These are phyloP conservation scores for Pulicaria dysenterica DNA, from an alignment of 129 eudicot genomes.

Conservation along the genomic window DNA sequence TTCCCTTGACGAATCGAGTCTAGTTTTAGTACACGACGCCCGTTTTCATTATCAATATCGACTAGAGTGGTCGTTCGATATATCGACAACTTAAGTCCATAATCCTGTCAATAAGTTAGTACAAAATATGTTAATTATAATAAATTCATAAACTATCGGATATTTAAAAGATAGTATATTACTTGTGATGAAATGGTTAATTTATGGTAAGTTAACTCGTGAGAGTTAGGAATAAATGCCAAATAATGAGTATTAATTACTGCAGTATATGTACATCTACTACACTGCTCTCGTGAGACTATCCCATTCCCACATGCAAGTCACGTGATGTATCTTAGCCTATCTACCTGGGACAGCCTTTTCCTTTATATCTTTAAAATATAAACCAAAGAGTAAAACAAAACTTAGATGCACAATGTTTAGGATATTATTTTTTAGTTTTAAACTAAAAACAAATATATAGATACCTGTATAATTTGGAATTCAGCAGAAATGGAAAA, in stretches of 20 bases:
- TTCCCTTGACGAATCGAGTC: constrained; percentile 65
- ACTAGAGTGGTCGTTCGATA: constrained; percentile 75
- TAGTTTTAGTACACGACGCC: constrained; percentile 53
- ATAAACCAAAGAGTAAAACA: constrained; percentile 1
- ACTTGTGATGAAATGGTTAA: constrained; percentile 7
- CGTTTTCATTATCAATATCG: constrained; percentile 55
- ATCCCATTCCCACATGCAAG: constrained; percentile 38
- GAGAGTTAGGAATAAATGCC: constrained; percentile 30
- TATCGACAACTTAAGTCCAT: constrained; percentile 49
- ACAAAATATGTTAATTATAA: background rate
- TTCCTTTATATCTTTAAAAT: background rate
- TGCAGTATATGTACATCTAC: constrained; percentile 21
- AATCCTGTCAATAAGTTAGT: constrained; percentile 45
- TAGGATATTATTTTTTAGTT: background rate
- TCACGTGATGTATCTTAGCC: constrained; percentile 25
- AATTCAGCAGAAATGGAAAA: too few species aligned
- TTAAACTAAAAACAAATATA: too few species aligned
- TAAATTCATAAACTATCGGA: background rate
- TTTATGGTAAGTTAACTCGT: constrained; percentile 18
- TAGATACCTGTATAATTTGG: too few species aligned
- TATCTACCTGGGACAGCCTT: constrained; percentile 5
- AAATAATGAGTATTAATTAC: constrained; percentile 33
- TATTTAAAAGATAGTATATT: too few species aligned
- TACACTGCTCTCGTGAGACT: constrained; percentile 30
- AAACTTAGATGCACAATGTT: background rate